phyloP scores from a whole-genome alignment of 1,284 basidiomycete genomes.

The Porogramme epimiltina region DNA sequence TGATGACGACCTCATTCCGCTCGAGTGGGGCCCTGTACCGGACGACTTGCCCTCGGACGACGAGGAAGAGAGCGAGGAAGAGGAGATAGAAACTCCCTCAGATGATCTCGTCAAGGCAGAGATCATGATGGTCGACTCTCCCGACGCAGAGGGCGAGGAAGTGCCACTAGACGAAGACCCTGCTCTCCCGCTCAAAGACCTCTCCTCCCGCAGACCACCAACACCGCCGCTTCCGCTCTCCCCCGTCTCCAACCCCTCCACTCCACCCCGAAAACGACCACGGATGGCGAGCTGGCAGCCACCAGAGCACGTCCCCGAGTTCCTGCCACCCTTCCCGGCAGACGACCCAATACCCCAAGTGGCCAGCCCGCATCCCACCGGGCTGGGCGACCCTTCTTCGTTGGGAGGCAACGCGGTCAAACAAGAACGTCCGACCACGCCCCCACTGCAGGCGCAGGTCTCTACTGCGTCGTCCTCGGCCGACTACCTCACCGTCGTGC shows the following conservation, averaged over 20 bases:
- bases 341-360: constrained; percentile 35
- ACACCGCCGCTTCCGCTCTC: constrained; percentile 53
- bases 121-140: constrained; percentile 18
- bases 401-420: constrained; percentile 24
- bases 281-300: constrained; percentile 58
- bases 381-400: constrained; percentile 24
- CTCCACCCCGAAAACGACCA: constrained; percentile 54
- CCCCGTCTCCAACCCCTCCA: constrained; percentile 59
- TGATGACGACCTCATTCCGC: constrained; percentile 53
- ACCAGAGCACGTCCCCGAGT: constrained; percentile 63
- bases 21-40: constrained; percentile 51
- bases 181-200: constrained; percentile 7
- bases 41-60: constrained; percentile 27
- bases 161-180: constrained; percentile 16
- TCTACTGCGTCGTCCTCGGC: constrained; percentile 50
- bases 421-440: constrained; percentile 31
- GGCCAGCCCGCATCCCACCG: constrained; percentile 31
- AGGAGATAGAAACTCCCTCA: constrained; percentile 20
- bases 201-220: constrained; percentile 34
- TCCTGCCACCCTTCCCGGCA: constrained; percentile 67
- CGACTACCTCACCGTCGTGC: constrained; percentile 69
- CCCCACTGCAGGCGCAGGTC: constrained; percentile 44
- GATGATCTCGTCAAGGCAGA: constrained; percentile 35
- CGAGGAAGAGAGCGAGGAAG: constrained; percentile 36
- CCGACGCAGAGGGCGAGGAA: constrained; percentile 16